These are phyloP conservation scores for Ceratobasidium sp. DNA, from an alignment of 1,284 basidiomycete genomes.

Conservation along the genomic window DNA sequence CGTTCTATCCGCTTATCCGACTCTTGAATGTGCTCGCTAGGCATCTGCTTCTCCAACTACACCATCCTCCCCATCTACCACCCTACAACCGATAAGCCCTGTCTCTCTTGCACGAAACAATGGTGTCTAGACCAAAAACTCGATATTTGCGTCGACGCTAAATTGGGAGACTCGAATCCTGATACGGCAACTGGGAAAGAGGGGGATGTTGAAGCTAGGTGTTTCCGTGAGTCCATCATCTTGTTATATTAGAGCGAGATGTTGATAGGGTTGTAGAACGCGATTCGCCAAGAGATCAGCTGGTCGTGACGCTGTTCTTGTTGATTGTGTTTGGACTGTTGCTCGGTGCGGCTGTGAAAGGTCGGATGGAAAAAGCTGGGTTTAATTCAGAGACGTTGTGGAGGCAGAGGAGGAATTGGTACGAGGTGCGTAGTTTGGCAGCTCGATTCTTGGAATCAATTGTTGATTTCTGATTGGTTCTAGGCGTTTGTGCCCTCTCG, in stretches of 20 bases:
- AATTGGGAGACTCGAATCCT: constrained; percentile 86
- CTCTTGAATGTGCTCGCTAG: constrained; percentile 60
- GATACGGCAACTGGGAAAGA: constrained; percentile 97
- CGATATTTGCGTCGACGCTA: constrained; percentile 85
- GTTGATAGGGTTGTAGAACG: constrained; percentile 64
- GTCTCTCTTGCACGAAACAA: constrained; percentile 91
- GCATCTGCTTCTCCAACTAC: constrained; percentile 93
- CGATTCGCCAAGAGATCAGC: constrained; percentile 91
- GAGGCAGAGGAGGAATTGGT: constrained; percentile 43
- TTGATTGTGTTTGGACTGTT: constrained; percentile 86
- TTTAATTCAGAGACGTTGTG: constrained; percentile 43
- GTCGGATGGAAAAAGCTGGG: constrained; percentile 81
- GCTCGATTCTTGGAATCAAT: not conserved
- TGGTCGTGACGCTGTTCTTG: constrained; percentile 91
- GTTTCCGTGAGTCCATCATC: constrained; percentile 81
- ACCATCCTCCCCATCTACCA: constrained; percentile 86
- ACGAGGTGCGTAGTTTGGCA: constrained; percentile 19
- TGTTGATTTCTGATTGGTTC: not conserved
- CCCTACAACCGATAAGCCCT: constrained; percentile 90
- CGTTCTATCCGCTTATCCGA: not conserved
- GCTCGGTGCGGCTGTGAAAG: constrained; percentile 85
- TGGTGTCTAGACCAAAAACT: constrained; percentile 96
- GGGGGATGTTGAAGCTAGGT: constrained; percentile 94
- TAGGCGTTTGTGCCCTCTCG: constrained; percentile 41
- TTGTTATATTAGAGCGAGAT: not conserved